Conservation (phyloP, 2,329 filamentous ascomycete species). For the Pseudogymnoascus sp. region DNA sequence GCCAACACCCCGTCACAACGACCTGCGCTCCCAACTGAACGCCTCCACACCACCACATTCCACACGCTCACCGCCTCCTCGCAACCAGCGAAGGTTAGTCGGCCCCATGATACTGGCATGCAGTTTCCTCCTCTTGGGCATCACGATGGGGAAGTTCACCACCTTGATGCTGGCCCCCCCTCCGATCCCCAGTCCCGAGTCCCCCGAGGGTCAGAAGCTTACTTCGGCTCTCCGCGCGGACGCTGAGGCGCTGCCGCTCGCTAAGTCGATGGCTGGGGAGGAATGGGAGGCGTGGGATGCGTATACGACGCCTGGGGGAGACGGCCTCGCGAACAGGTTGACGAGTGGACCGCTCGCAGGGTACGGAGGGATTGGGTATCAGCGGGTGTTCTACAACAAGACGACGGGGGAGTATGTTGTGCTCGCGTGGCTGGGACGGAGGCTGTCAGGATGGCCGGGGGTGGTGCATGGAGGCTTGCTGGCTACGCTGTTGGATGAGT, state of each 20-base stretch:
- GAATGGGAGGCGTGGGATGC: constrained; percentile 34
- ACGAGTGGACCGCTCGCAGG: constrained; percentile 37
- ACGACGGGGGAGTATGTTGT: constrained; percentile 48
- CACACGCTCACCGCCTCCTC: constrained; percentile 10
- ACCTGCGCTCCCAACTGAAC: constrained; percentile 23
- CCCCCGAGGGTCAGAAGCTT: constrained; percentile 34
- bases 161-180: constrained; percentile 37
- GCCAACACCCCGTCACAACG: constrained; percentile 9
- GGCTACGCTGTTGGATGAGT: constrained; percentile 62
- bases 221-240: constrained; percentile 33
- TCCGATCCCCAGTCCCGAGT: constrained; percentile 31
- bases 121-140: constrained; percentile 35
- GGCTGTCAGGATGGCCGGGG: constrained; percentile 59
- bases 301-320: constrained; percentile 25
- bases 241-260: constrained; percentile 38
- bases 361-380: constrained; percentile 37
- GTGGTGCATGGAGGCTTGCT: constrained; percentile 63
- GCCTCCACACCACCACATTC: constrained; percentile 10
- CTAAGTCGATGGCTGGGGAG: constrained; percentile 36
- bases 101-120: constrained; percentile 25
- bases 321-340: constrained; percentile 25
- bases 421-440: constrained; percentile 61
- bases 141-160: constrained; percentile 30
- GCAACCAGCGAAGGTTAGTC: constrained; percentile 20
- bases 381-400: constrained; percentile 57